Evolutionary conservation across 2,329 filamentous ascomycete genomes (phyloP).

Genomic region (Pseudogymnoascus sp.): DNA sequence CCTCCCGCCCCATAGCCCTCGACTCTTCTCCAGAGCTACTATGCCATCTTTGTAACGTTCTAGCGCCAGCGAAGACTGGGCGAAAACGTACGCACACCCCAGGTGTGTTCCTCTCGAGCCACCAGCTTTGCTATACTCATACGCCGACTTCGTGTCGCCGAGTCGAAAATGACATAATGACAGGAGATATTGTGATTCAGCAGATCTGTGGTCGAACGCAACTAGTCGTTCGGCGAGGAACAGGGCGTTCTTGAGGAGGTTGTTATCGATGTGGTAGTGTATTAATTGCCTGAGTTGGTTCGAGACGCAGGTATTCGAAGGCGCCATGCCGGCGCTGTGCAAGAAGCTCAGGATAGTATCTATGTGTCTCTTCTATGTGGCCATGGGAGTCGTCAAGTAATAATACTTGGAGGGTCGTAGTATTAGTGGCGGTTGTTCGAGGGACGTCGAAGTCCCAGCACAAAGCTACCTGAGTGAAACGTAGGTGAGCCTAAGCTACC

Average conservation of each 20-base stretch:
- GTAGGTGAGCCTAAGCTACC: neutral
- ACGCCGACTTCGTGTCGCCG: constrained; percentile 76
- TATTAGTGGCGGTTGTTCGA: neutral
- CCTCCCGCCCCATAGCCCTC: constrained; percentile 64
- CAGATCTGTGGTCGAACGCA: constrained; percentile 72
- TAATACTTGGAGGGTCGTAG: constrained; percentile 5
- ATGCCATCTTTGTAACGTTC: constrained; percentile 76
- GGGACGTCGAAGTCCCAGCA: constrained; percentile 1
- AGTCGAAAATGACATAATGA: constrained; percentile 77
- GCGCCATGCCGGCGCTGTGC: constrained; percentile 22
- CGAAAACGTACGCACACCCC: constrained; percentile 85
- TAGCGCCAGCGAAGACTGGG: constrained; percentile 75
- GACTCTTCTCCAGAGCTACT: constrained; percentile 72
- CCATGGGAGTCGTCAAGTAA: constrained; percentile 6
- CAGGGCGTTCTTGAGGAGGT: constrained; percentile 78
- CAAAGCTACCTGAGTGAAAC: neutral
- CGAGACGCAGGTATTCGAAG: constrained; percentile 22
- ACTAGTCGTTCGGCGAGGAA: constrained; percentile 85
- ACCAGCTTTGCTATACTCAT: constrained; percentile 67
- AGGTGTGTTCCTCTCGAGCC: constrained; percentile 67
- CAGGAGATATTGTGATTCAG: constrained; percentile 75
- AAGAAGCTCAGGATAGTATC: constrained; percentile 9
- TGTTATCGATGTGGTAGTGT: constrained; percentile 76
- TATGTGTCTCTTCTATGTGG: constrained; percentile 4
- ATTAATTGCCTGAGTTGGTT: constrained; percentile 47